phyloP scores from a whole-genome alignment of 192 early-diverging fungal genomes.

The Entomortierella parvispora region DNA sequence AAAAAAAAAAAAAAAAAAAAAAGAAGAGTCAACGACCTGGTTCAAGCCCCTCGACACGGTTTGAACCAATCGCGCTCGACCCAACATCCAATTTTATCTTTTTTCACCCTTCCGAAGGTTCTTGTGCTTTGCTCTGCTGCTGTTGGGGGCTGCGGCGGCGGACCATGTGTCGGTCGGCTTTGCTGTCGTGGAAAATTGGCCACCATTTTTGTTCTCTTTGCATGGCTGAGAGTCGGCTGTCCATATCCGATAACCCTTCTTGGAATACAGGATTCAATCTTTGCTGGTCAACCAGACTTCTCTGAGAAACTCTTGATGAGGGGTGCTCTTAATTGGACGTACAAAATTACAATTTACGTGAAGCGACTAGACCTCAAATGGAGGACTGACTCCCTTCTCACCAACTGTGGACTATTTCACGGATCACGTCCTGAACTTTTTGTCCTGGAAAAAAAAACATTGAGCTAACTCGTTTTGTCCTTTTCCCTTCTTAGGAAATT shows the following conservation, averaged over 20 bases:
- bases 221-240: no score
- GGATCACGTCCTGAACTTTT: background rate
- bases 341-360: no score
- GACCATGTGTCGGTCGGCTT: background rate
- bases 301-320: no score
- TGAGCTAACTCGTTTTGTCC: slow-evolving; percentile 4
- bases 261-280: no score
- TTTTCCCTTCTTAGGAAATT: slow-evolving; percentile 71
- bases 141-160: background rate
- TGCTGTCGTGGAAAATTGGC: slow-evolving; percentile 3
- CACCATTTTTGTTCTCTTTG: no score
- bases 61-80: slow-evolving; percentile 30
- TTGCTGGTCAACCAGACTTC: no score
- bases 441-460: background rate
- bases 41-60: slow-evolving; percentile 5
- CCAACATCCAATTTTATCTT: background rate
- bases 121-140: background rate
- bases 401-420: background rate
- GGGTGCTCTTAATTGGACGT: no score
- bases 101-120: slow-evolving; percentile 5
- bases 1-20: slow-evolving; percentile 3
- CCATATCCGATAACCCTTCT: no score
- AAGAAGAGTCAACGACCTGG: no score
- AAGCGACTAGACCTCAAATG: no score
- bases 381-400: background rate